phyloP scores from a whole-genome alignment of 257 asterid species.

The Capsicum chinense region DNA sequence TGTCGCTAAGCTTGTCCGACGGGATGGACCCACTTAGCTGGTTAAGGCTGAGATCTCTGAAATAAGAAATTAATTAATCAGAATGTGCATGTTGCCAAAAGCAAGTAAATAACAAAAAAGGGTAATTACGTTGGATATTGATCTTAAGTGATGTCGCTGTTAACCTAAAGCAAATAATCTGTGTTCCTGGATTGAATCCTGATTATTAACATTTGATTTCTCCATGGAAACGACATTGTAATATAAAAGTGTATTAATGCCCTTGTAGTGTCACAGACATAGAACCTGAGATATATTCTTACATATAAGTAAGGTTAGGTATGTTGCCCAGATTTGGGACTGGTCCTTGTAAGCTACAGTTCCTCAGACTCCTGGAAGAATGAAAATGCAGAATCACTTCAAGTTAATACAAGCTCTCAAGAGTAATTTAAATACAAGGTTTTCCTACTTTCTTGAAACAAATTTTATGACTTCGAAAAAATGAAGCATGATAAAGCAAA shows the following conservation, averaged over 20 bases:
- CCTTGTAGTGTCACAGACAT: not conserved
- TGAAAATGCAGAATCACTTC: constrained; percentile 23
- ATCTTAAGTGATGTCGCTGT: constrained; percentile 3
- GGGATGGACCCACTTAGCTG: constrained; percentile 80
- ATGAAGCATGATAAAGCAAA: constrained; percentile 24
- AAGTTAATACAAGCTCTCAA: constrained; percentile 1
- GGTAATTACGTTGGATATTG: constrained; percentile 10
- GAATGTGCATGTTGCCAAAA: constrained; percentile 32
- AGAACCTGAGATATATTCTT: constrained; percentile 40
- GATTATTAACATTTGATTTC: constrained; percentile 25
- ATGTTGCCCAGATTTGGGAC: constrained; percentile 82
- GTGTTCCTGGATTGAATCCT: constrained; percentile 4
- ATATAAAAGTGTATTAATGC: not conserved
- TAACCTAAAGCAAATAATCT: not conserved
- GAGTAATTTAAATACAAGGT: not conserved
- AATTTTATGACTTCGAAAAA: not conserved
- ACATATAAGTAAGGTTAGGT: constrained; percentile 71
- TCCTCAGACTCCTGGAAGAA: constrained; percentile 91
- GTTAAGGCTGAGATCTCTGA: constrained; percentile 85
- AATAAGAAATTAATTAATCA: constrained; percentile 31
- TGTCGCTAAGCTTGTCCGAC: constrained; percentile 55
- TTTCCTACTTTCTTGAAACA: constrained; percentile 7
- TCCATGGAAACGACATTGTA: constrained; percentile 8
- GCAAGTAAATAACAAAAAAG: constrained; percentile 20
- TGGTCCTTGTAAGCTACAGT: constrained; percentile 87